Conservation (phyloP, 345 rosid species). For the Geranium brycei region DNA sequence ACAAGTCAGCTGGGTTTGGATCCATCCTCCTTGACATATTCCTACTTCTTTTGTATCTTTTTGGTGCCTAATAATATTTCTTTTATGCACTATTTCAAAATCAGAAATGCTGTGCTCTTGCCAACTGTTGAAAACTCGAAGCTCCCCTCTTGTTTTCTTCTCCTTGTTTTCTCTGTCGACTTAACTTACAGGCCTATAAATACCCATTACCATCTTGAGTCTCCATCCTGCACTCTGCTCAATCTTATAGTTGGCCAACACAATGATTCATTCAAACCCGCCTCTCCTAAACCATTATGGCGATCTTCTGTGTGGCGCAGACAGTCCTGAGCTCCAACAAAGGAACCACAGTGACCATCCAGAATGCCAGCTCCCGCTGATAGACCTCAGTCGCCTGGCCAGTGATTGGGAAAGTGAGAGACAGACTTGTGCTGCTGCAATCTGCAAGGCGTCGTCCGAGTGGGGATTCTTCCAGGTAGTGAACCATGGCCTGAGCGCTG, state of each 20-base stretch:
- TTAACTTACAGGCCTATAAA: not conserved
- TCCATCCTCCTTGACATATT: slow-evolving; percentile 8
- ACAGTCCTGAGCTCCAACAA: not conserved
- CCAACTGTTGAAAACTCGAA: slow-evolving; percentile 29
- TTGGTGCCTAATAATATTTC: not conserved
- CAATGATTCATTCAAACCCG: slow-evolving; percentile 21
- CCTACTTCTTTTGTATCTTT: not conserved
- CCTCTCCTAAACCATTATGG: slow-evolving; percentile 27
- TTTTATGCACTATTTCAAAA: slow-evolving; percentile 10
- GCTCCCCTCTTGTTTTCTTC: slow-evolving; percentile 15
- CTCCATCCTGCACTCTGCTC: no score
- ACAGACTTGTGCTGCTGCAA: slow-evolving; percentile 23
- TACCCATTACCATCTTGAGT: no score
- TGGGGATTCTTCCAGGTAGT: slow-evolving; percentile 72
- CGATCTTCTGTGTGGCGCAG: slow-evolving; percentile 7
- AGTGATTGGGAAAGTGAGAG: slow-evolving; percentile 14
- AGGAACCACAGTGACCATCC: not conserved
- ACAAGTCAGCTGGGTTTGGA: slow-evolving; percentile 8
- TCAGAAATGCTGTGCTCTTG: slow-evolving; percentile 18
- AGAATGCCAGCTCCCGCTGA: slow-evolving; percentile 47
- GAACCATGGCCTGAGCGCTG: slow-evolving; percentile 42
- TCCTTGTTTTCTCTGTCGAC: slow-evolving; percentile 8
- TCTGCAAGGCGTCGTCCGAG: slow-evolving; percentile 37
- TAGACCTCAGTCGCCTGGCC: slow-evolving; percentile 29
- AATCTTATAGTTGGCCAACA: not conserved